Percentiles rank a stretch among this genome's conserved stretches.
Conservation (phyloP, 1,284 basidiomycete species). For the Mycena citricolor region DNA sequence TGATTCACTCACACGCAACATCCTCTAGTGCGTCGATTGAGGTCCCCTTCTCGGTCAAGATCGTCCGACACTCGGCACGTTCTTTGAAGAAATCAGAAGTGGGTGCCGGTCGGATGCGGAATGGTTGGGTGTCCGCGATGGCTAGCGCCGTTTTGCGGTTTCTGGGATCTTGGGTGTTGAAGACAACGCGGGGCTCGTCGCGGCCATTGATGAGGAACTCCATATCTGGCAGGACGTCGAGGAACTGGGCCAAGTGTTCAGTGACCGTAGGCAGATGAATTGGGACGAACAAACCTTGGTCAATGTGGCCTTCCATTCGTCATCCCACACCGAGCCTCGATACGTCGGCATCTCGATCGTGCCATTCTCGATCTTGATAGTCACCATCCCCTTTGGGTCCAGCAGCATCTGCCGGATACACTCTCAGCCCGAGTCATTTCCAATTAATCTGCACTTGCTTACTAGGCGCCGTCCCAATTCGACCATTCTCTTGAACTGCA, state of each 20-base stretch:
- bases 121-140: constrained; percentile 3
- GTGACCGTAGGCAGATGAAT: too few relatives aligned
- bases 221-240: constrained; percentile 6
- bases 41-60: background rate
- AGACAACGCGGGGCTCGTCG: constrained; percentile 8
- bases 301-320: background rate
- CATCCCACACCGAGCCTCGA: background rate
- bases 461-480: constrained; percentile 3
- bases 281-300: too few relatives aligned
- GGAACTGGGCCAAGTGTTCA: constrained; percentile 7
- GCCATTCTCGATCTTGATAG: constrained; percentile 3
- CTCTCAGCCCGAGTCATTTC: background rate
- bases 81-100: constrained; percentile 7
- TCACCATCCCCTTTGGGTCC: constrained; percentile 1
- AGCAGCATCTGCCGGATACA: background rate
- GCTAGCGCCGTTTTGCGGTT: background rate
- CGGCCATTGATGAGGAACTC: constrained; percentile 9
- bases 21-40: background rate
- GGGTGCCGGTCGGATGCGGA: constrained; percentile 5
- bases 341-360: background rate
- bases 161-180: background rate
- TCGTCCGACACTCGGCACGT: background rate
- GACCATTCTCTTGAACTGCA: constrained; percentile 5
- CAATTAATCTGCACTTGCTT: background rate
- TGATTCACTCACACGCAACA: constrained; percentile 3